phyloP scores from a whole-genome alignment of 2,329 filamentous ascomycete genomes.

The Colletotrichum abscissum region DNA sequence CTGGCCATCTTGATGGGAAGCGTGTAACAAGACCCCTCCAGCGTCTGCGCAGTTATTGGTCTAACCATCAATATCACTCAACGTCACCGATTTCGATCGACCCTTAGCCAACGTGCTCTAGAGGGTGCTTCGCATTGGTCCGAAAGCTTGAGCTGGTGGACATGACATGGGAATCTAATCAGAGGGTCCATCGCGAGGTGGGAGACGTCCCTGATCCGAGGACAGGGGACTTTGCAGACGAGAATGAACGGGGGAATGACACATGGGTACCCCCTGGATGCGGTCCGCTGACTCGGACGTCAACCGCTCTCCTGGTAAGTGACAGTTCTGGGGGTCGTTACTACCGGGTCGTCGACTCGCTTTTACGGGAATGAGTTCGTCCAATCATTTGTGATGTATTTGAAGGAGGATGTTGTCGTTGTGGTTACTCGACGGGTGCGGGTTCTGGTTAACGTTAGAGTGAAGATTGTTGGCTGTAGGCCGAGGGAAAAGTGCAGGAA shows the following conservation, averaged over 20 bases:
- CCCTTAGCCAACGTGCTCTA: constrained; percentile 4
- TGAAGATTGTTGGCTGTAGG: no score
- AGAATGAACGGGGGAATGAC: not conserved
- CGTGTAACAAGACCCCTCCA: not conserved
- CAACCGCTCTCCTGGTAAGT: not conserved
- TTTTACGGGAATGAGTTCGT: not conserved
- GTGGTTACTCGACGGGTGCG: no score
- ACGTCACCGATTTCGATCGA: not conserved
- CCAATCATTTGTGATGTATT: not conserved
- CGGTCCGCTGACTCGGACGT: not conserved
- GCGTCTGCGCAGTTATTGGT: not conserved
- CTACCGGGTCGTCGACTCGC: not conserved
- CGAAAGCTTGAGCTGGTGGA: not conserved
- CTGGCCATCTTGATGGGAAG: no score
- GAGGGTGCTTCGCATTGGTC: constrained; percentile 16
- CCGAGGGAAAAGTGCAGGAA: no score
- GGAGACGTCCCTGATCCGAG: not conserved
- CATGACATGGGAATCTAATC: not conserved
- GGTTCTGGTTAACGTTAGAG: no score
- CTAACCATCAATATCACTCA: not conserved
- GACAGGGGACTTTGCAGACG: not conserved
- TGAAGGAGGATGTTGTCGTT: not conserved
- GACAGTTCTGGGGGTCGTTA: not conserved
- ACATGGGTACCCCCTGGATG: not conserved
- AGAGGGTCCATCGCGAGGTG: not conserved